Evolutionary conservation across 306 rosid species (phyloP), one percentile per base, ranked within the genome.

Genomic region (Oxytropis ochrocephala): DNA sequence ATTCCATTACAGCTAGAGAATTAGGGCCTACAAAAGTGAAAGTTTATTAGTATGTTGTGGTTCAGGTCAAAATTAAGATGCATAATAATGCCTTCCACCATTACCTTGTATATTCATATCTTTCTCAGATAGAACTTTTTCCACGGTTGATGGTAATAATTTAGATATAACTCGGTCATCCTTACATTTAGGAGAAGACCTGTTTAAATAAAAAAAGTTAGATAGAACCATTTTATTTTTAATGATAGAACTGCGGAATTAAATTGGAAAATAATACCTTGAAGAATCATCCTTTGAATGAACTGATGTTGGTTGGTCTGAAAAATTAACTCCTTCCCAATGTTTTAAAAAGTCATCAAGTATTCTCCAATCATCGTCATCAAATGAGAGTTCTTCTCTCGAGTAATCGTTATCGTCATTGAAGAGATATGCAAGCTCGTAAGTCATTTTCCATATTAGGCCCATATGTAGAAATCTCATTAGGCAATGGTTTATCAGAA

Each of bases 401-500:
- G 3, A 4, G 29, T 24, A 3, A 21, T 21, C 2, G 24, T 21
- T 1, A 21, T 21, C 54, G 57, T 71, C 80, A 39, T 91, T 96
- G 3, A 89, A 80, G 8, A 85, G 78, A 67, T 89, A 60, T 14
- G 87, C 97, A 24, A 84, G 70, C 75, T 83, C 87, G 84, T 18
- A 81, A 18, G 57, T 84, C 91, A 32, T 67, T 33, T 42, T 78
- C 85, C 78, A 81, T 83, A 21, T 66, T 87, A n/a, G 92, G 78
- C 58, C 76, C 84, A 1, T 80, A 69, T 64, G 88, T 65, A 47
- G 82, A 81, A 27, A 61, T 39, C 55, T 83, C 91, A 54, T 76
- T 75, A 11, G 62, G 60, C 19, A 56, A 46, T 69, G 79, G 66
- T 24, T 75, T 74, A 54, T 77, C 85, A 9, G 67, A 78, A 49